A percentile compares a stretch with the other conserved stretches of the same genome.
Evolutionary conservation across 2,329 filamentous ascomycete genomes (phyloP).

Genomic region (Chalaropsis ovoidea): DNA sequence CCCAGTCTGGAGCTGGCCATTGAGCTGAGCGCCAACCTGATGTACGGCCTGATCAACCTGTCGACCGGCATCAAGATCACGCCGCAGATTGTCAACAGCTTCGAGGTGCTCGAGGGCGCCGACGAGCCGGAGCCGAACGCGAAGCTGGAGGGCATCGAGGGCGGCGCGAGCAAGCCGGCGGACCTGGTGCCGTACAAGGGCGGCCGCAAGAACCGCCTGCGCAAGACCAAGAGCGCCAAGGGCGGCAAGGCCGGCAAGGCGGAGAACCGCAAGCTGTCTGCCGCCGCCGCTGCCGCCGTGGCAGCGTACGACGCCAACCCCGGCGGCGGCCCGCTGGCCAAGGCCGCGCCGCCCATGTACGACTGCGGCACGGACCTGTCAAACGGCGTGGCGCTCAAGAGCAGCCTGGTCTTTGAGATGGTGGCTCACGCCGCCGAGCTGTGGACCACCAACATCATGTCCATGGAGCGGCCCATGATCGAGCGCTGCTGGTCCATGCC

Average conservation of each 20-base stretch:
- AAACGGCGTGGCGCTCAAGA: slow-evolving; percentile 28
- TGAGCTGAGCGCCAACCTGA: slow-evolving; percentile 33
- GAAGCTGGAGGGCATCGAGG: slow-evolving; percentile 28
- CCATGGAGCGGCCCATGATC: slow-evolving; percentile 24
- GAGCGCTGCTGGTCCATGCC: slow-evolving; percentile 19
- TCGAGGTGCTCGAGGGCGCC: slow-evolving; percentile 26
- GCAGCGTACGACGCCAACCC: not conserved
- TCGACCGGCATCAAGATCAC: slow-evolving; percentile 34
- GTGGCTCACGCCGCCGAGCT: slow-evolving; percentile 29
- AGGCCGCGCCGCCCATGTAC: not conserved
- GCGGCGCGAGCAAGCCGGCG: not conserved
- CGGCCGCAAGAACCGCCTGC: not conserved
- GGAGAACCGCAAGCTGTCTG: not conserved
- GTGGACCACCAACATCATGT: slow-evolving; percentile 29
- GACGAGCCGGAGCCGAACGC: slow-evolving; percentile 23
- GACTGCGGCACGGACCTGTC: slow-evolving; percentile 25
- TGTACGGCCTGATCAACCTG: slow-evolving; percentile 33
- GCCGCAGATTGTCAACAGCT: slow-evolving; percentile 34
- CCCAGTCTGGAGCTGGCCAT: slow-evolving; percentile 34
- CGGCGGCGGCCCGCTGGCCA: not conserved
- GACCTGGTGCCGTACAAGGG: not conserved
- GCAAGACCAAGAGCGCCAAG: not conserved
- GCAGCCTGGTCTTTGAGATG: slow-evolving; percentile 30
- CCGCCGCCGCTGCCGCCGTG: not conserved
- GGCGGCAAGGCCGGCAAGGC: not conserved